Evolutionary conservation across 176 grass and related monocot species (phyloP).

Genomic region (Elymus sibiricus): DNA sequence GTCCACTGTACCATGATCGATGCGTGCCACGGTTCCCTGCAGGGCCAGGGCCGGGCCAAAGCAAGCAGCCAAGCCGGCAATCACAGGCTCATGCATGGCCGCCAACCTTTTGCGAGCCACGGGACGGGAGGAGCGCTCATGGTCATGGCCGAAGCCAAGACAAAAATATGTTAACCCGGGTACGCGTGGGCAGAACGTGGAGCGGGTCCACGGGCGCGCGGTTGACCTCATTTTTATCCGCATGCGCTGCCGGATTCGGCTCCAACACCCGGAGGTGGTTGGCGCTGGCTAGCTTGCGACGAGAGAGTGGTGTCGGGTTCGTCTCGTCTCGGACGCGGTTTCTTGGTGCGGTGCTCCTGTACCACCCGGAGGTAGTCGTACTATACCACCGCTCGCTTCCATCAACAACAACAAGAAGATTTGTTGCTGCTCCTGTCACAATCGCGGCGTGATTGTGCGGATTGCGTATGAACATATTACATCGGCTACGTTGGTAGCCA

Average conservation of each 20-base stretch:
- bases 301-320: background rate
- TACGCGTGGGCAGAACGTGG: conserved; percentile 27
- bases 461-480: background rate
- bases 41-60: background rate
- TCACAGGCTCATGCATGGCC: background rate
- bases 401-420: background rate
- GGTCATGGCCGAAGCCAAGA: background rate
- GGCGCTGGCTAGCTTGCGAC: background rate
- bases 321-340: background rate
- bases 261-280: conserved; percentile 1
- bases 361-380: background rate
- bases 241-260: conserved; percentile 8
- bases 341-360: background rate
- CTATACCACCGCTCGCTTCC: background rate
- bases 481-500: background rate
- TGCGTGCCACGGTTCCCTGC: background rate
- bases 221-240: conserved; percentile 26
- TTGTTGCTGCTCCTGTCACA: background rate
- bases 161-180: background rate
- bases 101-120: background rate
- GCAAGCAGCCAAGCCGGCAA: background rate
- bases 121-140: background rate
- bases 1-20: conserved; percentile 1
- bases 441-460: background rate
- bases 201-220: background rate